Evolutionary conservation across 495 filamentous ascomycete genomes (phyloP), one percentile per base, ranked within the genome.

Genomic region (Aspergillus egyptiacus): DNA sequence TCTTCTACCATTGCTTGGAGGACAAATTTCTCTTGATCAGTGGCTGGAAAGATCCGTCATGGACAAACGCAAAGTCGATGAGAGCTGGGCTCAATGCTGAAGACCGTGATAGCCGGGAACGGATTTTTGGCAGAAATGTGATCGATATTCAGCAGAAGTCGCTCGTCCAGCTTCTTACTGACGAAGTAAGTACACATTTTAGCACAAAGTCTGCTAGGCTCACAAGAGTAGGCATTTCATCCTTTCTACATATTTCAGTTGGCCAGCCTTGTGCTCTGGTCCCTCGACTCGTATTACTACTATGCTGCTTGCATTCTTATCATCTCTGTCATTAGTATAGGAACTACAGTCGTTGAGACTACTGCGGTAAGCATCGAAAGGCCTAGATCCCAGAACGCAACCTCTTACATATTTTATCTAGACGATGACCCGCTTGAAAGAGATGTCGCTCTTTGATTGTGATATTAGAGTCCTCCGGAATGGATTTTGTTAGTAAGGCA

Each of bases 201-300:
- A 33, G 22, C 22, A n/a, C 28, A 17, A 39, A 15, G 23, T n/a
- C 32, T 7, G 13, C 11, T 33, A 37, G 50, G 37, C 61, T 69
- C 6, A 66, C 49, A 27, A 44, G 17, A 6, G 20, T 15, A 93
- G 85, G 89, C 85, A 3, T 89, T 99, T 62, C 93, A 97, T 60
- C 94, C 94, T 2, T 97, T 99, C 69, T 99, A 97, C 60, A 83
- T 96, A 28, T 99, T 99, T 67, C 94, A 99, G 63, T 82, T 99
- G 58, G 91, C 89, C 25, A 97, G 94, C 71, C 71, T 99, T 46
- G 64, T 93, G 37, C 82, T 99, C 4, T 99, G 94, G 94, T 95
- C 91, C 13, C 52, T 95, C 23, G 94, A 99, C 58, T 72, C 91
- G 55, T 99, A 99, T 59, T 97, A 95, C 57, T 97, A 96, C 62